Conservation (phyloP, 106 monocot genomes). For the Acorus calamus region DNA sequence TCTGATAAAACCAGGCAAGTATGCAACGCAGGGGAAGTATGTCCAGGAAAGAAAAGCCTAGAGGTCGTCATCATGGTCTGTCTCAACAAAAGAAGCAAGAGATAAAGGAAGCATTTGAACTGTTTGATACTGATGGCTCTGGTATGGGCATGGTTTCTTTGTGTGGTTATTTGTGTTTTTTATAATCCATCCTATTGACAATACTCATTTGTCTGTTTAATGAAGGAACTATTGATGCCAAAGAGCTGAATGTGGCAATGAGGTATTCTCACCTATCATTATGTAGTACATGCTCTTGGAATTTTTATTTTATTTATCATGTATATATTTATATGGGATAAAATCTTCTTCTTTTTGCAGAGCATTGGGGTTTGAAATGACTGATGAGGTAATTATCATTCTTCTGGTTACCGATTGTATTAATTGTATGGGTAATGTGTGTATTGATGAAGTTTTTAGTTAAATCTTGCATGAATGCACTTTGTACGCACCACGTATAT, state of each 20-base stretch:
- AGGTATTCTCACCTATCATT: conserved; percentile 37
- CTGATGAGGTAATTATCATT: conserved; percentile 46
- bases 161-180: background rate
- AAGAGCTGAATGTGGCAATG: conserved; percentile 92
- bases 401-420: no score
- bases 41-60: conserved; percentile 45
- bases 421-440: no score
- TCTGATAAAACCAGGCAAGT: conserved; percentile 13
- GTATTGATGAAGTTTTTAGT: no score
- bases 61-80: conserved; percentile 41
- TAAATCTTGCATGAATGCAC: no score
- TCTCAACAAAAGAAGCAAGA: conserved; percentile 65
- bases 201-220: conserved; percentile 5
- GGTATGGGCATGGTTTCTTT: conserved; percentile 37
- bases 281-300: background rate
- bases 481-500: no score
- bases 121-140: conserved; percentile 94
- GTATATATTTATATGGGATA: no score
- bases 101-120: conserved; percentile 93
- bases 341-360: conserved; percentile 27
- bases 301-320: no score
- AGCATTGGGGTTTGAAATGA: conserved; percentile 95
- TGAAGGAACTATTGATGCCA: conserved; percentile 85
- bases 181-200: background rate
- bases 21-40: conserved; percentile 5